Percentiles rank a stretch among this genome's conserved stretches.
Evolutionary conservation across 2,329 filamentous ascomycete species (phyloP).

Genomic region (Aspergillus brunneoviolaceus): DNA sequence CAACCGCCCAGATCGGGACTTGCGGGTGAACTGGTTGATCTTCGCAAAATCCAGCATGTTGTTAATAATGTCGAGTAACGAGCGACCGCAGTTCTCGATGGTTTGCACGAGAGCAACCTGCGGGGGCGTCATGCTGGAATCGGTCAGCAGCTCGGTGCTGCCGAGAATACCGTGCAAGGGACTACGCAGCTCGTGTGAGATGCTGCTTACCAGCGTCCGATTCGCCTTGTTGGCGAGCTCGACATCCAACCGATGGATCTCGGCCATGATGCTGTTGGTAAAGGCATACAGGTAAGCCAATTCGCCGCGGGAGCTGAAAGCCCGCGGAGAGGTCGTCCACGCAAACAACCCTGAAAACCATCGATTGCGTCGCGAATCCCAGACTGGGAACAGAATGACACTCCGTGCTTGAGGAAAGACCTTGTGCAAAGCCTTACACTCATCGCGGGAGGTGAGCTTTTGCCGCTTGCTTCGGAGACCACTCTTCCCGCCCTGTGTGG

Average conservation of each 20-base stretch:
- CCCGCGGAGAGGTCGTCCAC: constrained; percentile 25
- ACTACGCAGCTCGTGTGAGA: constrained; percentile 33
- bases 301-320: constrained; percentile 20
- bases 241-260: constrained; percentile 24
- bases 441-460: not conserved
- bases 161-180: constrained; percentile 35
- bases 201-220: constrained; percentile 29
- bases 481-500: constrained; percentile 14
- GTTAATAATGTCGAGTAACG: constrained; percentile 41
- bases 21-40: constrained; percentile 18
- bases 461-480: constrained; percentile 18
- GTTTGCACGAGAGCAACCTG: constrained; percentile 29
- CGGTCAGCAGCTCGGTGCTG: constrained; percentile 25
- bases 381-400: constrained; percentile 28
- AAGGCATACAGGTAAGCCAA: constrained; percentile 25
- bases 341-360: constrained; percentile 26
- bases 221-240: constrained; percentile 28
- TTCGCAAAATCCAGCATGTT: constrained; percentile 30
- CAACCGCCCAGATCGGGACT: not conserved
- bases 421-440: not conserved
- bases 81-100: constrained; percentile 40
- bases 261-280: constrained; percentile 28
- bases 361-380: constrained; percentile 28
- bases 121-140: constrained; percentile 20
- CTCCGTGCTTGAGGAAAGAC: constrained; percentile 19